Evolutionary conservation across 257 asterid species (phyloP).

Genomic region (Solanum appendiculatum): DNA sequence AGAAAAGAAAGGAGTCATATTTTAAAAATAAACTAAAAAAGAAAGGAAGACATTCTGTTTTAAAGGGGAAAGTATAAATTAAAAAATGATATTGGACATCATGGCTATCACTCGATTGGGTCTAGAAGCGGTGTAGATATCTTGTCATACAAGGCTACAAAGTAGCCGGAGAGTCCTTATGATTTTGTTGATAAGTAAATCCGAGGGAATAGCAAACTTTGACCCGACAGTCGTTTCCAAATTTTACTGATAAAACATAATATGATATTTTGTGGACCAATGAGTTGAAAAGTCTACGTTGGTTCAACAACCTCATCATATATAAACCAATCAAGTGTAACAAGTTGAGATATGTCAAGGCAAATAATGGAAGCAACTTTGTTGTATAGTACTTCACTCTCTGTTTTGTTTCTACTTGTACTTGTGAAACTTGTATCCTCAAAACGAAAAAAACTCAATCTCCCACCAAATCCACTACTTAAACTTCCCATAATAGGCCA

Average conservation of each 20-base stretch:
- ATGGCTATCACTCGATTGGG: background rate
- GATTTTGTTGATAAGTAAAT: too few species aligned
- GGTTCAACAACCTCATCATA: background rate
- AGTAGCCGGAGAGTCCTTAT: background rate
- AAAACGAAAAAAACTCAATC: background rate
- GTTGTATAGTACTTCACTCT: background rate
- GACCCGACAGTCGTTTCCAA: too few species aligned
- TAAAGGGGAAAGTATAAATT: too few species aligned
- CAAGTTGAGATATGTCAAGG: background rate
- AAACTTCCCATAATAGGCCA: slow-evolving; percentile 50
- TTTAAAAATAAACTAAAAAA: too few species aligned
- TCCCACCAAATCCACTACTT: slow-evolving; percentile 37
- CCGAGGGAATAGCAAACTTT: background rate
- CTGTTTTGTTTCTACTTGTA: background rate
- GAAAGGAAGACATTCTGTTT: too few species aligned
- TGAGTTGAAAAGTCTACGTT: background rate
- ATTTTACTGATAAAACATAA: too few species aligned
- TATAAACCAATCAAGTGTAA: background rate
- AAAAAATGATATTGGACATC: background rate
- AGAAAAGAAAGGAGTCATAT: too few species aligned
- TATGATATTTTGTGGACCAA: too few species aligned
- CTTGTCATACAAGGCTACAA: background rate
- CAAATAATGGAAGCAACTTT: background rate
- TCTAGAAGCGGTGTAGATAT: background rate
- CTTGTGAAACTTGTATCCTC: background rate